Conservation (phyloP, 257 asterid species). For the Solanum chaucha region DNA sequence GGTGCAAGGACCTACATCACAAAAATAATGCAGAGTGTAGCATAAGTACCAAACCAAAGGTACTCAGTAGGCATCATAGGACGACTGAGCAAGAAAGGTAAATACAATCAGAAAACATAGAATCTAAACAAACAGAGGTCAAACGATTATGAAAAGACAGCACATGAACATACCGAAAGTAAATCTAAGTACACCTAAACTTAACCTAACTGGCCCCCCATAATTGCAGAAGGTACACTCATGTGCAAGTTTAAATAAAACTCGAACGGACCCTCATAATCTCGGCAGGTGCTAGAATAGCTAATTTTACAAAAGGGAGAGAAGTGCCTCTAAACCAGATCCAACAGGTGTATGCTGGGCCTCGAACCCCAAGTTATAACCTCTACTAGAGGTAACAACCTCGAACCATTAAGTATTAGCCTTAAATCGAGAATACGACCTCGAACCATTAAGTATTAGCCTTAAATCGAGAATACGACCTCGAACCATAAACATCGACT, state of each 20-base stretch:
- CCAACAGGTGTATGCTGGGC: fast-evolving
- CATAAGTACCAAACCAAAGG: not conserved
- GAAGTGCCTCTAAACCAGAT: not conserved
- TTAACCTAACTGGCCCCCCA: not conserved
- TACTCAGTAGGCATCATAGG: not conserved
- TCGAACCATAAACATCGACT: not conserved
- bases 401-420: too few species aligned
- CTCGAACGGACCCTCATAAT: not conserved
- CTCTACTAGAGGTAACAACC: not conserved
- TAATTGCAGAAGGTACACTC: not conserved
- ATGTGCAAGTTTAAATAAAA: not conserved
- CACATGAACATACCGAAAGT: not conserved
- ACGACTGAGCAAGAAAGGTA: not conserved
- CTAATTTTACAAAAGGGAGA: not conserved
- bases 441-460: not conserved
- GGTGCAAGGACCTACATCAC: not conserved
- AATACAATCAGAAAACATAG: not conserved
- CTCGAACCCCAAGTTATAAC: not conserved
- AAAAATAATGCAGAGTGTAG: not conserved
- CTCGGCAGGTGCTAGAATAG: not conserved
- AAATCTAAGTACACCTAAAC: not conserved
- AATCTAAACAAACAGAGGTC: not conserved
- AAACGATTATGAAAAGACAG: too few species aligned
- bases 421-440: not conserved
- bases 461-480: not conserved